Evolutionary conservation across 352 stramenopile species (phyloP).

Genomic region (Phytophthora syringae): DNA sequence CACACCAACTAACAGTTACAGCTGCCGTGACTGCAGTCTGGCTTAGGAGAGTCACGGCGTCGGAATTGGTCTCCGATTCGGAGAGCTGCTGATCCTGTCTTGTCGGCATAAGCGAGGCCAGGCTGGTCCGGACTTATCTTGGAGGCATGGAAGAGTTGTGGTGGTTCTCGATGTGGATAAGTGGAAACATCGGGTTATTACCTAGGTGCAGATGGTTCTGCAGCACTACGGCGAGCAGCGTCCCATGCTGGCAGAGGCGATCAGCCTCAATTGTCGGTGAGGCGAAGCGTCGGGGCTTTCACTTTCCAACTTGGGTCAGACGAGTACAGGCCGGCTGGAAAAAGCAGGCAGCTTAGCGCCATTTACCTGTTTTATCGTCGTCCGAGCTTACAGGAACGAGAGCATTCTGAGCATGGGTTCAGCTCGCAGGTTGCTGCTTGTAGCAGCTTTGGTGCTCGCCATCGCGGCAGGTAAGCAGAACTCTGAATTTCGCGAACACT

Average conservation of each 20-base stretch:
- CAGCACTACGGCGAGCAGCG: slow-evolving; percentile 13
- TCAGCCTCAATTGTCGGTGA: slow-evolving; percentile 12
- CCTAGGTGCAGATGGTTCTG: slow-evolving; percentile 34
- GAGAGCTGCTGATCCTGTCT: too few relatives aligned
- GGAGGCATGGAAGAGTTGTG: slow-evolving; percentile 21
- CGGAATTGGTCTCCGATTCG: too few relatives aligned
- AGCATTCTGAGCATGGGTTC: slow-evolving; percentile 24
- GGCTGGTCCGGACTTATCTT: slow-evolving; percentile 27
- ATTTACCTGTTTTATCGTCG: slow-evolving; percentile 12
- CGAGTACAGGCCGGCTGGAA: slow-evolving; percentile 23
- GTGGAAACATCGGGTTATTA: slow-evolving; percentile 25
- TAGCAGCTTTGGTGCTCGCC: slow-evolving; percentile 20
- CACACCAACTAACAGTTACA: slow-evolving; percentile 17
- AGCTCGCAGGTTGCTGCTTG: slow-evolving; percentile 27
- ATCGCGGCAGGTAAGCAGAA: slow-evolving; percentile 19
- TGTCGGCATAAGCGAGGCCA: slow-evolving; percentile 13
- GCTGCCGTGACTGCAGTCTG: slow-evolving; percentile 22
- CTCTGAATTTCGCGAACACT: background rate
- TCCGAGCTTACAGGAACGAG: slow-evolving; percentile 1
- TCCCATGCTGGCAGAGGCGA: slow-evolving; percentile 26
- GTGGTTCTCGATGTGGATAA: slow-evolving; percentile 20
- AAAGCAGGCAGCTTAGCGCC: slow-evolving; percentile 9
- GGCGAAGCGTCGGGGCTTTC: slow-evolving; percentile 27
- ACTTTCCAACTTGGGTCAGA: slow-evolving; percentile 39
- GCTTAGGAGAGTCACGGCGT: too few relatives aligned